phyloP scores from a whole-genome alignment of 768 basidiomycete genomes.

The Suillus weaverae region DNA sequence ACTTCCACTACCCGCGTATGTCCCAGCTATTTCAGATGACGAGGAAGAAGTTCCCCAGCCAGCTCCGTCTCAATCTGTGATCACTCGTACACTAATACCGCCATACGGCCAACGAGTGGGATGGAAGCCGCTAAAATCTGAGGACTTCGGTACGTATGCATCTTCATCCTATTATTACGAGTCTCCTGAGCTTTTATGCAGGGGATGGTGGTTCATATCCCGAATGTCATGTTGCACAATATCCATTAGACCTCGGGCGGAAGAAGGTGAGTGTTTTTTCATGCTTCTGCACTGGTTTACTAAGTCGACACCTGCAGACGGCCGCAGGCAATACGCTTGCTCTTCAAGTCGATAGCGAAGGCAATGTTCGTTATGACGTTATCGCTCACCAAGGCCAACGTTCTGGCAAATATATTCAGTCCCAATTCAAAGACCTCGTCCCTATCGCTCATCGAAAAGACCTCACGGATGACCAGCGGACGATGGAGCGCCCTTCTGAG shows the following conservation, averaged over 20 bases:
- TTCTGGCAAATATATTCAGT: slow-evolving; percentile 82
- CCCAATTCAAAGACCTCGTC: slow-evolving; percentile 97
- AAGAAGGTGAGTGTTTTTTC: slow-evolving; percentile 69
- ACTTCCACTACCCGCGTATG: slow-evolving; percentile 66
- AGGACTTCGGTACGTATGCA: slow-evolving; percentile 73
- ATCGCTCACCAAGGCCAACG: slow-evolving; percentile 96
- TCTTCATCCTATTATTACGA: slow-evolving; percentile 4
- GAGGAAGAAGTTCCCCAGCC: slow-evolving; percentile 50
- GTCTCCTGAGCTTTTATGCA: slow-evolving; percentile 27
- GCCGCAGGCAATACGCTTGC: slow-evolving; percentile 94
- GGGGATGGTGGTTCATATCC: slow-evolving; percentile 88
- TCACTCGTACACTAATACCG: slow-evolving; percentile 60
- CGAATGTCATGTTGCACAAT: slow-evolving; percentile 97
- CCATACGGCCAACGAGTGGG: slow-evolving; percentile 82
- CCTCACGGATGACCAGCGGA: slow-evolving; percentile 66
- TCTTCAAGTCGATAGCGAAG: slow-evolving; percentile 94
- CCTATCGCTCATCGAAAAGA: slow-evolving; percentile 90
- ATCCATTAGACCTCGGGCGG: slow-evolving; percentile 91
- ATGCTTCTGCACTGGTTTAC: neutral
- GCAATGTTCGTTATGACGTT: slow-evolving; percentile 95
- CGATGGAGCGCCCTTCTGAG: slow-evolving; percentile 92
- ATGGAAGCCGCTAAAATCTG: slow-evolving; percentile 82
- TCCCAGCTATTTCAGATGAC: slow-evolving; percentile 55
- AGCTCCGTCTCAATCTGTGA: slow-evolving; percentile 38
- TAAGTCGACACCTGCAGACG: slow-evolving; percentile 46